Evolutionary conservation across 106 monocot genomes (phyloP), one percentile per base, ranked within the genome.

Genomic region (Dioscorea dumetorum): DNA sequence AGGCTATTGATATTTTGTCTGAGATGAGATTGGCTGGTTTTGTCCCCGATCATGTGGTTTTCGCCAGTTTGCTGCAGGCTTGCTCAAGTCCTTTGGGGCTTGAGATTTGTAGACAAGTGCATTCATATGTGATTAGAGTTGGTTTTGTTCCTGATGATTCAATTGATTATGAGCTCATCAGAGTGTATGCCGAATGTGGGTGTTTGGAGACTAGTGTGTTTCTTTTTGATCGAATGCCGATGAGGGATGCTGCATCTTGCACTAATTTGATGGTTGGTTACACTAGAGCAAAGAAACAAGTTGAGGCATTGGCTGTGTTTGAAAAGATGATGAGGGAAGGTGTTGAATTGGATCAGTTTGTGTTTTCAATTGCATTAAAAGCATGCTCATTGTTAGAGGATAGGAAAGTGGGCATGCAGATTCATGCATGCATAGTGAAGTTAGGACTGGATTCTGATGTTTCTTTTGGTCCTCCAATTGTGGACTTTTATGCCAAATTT

Each of bases 381-480:
- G 72, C 73, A 12, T 78, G 78, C 53, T 67, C 67, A 1, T 51
- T 21, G n/a, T 48, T 73, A 32, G 64, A 62, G 24, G 66, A 53
- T 62, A n/a, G 34, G 48, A 22, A 54, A 15, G 4, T 33, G 0
- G 73, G 72, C 14, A 60, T 32, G 62, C 74, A 74, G 32, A 63
- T 79, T 73, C 79, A 79, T 32, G 79, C 74, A 20, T 51, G 23
- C 20, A 57, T 69, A 14, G 57, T 66, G 9, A 74, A 80, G 59
- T 20, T 70, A 17, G 74, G 80, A 15, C 68, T 80, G 67, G 75
- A 80, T 66, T 74, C 69, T 33, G 74, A 68, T 69, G 72, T 72
- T 48, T 78, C 78, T 8, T 72, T 17, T 1, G 78, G 78, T 19
- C 72, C 78, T 22, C 78, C 78, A 5, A 21, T 72, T 22, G 78